Percentiles rank a stretch among this genome's conserved stretches.
phyloP scores from a whole-genome alignment of 2,329 filamentous ascomycete genomes.

The Trichoderma atroviride region DNA sequence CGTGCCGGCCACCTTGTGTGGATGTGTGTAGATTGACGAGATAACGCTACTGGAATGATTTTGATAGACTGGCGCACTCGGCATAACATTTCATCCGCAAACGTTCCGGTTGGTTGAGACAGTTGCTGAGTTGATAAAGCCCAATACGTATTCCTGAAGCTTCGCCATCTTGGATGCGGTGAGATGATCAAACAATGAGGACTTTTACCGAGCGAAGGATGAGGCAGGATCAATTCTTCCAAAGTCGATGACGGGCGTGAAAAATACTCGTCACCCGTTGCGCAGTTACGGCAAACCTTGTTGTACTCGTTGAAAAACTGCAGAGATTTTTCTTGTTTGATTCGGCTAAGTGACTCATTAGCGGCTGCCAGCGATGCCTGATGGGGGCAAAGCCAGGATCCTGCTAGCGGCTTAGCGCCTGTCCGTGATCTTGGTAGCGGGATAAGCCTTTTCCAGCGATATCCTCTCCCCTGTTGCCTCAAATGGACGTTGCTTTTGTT shows the following conservation, averaged over 20 bases:
- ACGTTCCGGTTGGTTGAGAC: constrained; percentile 11
- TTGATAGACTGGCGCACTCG: constrained; percentile 8
- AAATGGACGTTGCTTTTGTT: not conserved
- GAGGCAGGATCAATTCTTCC: not conserved
- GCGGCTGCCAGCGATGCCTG: not conserved
- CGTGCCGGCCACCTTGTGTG: not conserved
- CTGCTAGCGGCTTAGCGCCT: constrained; percentile 5
- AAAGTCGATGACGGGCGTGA: not conserved
- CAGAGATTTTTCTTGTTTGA: not conserved
- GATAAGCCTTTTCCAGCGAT: not conserved
- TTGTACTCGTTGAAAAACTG: not conserved
- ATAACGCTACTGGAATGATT: not conserved
- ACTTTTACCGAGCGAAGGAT: not conserved
- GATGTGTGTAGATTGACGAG: not conserved
- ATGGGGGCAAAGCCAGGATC: not conserved
- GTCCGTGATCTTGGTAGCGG: not conserved
- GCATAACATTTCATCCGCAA: constrained; percentile 17
- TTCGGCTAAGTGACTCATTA: constrained; percentile 20
- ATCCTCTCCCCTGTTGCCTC: not conserved
- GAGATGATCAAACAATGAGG: not conserved
- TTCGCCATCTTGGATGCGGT: not conserved
- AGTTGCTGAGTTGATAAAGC: not conserved
- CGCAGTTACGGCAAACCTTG: not conserved
- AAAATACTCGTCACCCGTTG: not conserved
- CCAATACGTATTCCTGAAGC: too few relatives aligned